Evolutionary conservation across 352 stramenopile genomes (phyloP), one percentile per base, ranked within the genome.

Genomic region (Vaucheria bursata): DNA sequence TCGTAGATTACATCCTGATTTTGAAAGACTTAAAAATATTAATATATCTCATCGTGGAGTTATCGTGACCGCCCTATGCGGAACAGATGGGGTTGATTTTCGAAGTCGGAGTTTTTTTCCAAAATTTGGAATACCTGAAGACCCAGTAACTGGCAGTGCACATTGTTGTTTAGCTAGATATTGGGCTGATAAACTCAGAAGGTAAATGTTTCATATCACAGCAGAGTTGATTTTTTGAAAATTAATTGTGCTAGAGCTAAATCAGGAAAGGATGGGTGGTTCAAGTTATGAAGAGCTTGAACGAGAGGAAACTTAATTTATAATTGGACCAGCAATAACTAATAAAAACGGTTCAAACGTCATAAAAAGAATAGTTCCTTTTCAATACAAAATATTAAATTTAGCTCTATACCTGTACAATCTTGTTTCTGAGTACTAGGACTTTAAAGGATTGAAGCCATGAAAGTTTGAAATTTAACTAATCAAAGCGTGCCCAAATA

Each of bases 111-210:
- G 89, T 75, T 94, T 94, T 71, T 88, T 38, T n/a, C 88, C 88
- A 8, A 81, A 82, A 12, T 49, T 86, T 6, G 88, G 88, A 2
- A 77, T 93, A 6, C 83, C 88, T 32, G 90, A 94, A 74, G 90
- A 94, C 71, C 89, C 89, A 0, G 90, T 94, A 0, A 93, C 89
- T 0, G 90, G 90, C 1, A 74, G 34, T 72, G 88, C 87, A 0
- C 90, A 94, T 73, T 93, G 89, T 53, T 88, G 82, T 0, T 80
- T 94, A 3, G 87, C 85, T 6, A 71, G 80, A 0, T 93, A 93
- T 74, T 94, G 90, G 90, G 49, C 35, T 25, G 75, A 49, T 6
- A 74, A 84, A 36, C 76, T 85, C 2, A 77, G 80, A 33, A 83
- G 73, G 78, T 52, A 31, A 80, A 66, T n/a, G n/a, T n/a, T n/a